Base-by-base conservation (phyloP, 495 filamentous ascomycete genomes). In the Penicillium subrubescens region DNA sequence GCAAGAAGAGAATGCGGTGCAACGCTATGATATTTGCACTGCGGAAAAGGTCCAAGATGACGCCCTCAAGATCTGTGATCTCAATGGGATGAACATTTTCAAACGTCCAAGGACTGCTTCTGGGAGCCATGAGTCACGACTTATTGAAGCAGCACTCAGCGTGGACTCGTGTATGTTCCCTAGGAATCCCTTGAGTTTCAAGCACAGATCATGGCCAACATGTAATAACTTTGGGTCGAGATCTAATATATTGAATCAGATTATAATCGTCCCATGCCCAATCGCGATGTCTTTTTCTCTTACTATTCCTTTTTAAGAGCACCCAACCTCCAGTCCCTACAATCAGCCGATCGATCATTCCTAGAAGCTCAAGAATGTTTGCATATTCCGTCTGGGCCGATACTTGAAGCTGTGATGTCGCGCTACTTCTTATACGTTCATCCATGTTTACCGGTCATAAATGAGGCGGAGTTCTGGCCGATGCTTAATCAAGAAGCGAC, bases 361-460 rank as follows among this genome's bases (percentile, higher is more conserved):
- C 51, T 54, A 10, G 15, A 54, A 34, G 33, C 51, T 15, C 51
- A 54, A 29, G 33, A 54, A 54, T n/a, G 51, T 54, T 14, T 54
- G 5, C 51, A 54, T 34, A 29, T 54, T 15, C 51, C 51, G 1
- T 5, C 27, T 10, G 27, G 29, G 2, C 15, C 23, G 10, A 54
- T 54, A 10, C 27, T 54, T n/a, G 51, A 54, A 3, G 23, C 51
- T 8, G 25, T 54, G 5, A 54, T 54, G 27, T 31, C 29, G 8
- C 51, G 51, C 15, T 54, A 54, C 31, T 54, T 54, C 10, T 14
- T 54, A 29, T 54, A 54, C 51, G 51, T 54, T 15, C 51, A 54
- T 54, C 51, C 51, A 10, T 54, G 50, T 54, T 54, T 54, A 15
- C 51, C 51, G 8, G 51, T 54, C 27, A 54, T 54, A 8, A 54